A percentile compares a stretch with the other conserved stretches of the same genome.
phyloP scores from a whole-genome alignment of 2,329 filamentous ascomycete genomes.

The Colletotrichum neosansevieriae region DNA sequence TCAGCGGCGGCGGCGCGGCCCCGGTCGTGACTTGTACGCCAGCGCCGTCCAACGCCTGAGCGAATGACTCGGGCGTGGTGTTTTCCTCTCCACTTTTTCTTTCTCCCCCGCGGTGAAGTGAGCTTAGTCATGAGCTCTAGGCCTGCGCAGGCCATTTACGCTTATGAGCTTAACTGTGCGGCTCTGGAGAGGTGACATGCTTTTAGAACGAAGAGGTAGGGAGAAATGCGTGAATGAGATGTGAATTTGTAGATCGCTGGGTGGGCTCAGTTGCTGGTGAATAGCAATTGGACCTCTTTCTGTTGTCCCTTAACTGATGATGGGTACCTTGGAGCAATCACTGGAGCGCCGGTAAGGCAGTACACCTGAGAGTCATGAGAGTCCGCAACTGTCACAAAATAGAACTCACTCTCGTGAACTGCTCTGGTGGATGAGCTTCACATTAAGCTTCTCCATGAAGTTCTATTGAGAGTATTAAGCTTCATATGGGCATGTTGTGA shows the following conservation, averaged over 20 bases:
- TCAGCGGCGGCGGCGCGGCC: constrained; percentile 19
- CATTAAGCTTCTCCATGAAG: too few species aligned
- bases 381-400: too few species aligned
- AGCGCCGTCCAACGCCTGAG: background rate
- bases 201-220: background rate
- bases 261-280: too few species aligned
- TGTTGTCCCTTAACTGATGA: too few species aligned
- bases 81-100: background rate
- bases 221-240: background rate
- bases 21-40: background rate
- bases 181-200: background rate
- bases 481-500: too few species aligned
- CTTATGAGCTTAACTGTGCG: background rate
- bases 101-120: background rate
- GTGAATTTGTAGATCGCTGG: background rate
- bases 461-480: too few species aligned
- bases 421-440: too few species aligned
- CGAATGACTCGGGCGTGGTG: background rate
- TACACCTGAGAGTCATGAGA: too few species aligned
- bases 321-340: too few species aligned
- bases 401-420: too few species aligned
- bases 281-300: too few species aligned
- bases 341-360: too few species aligned
- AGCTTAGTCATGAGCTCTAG: constrained; percentile 10
- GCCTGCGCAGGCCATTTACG: background rate